These are phyloP conservation scores for Malus hybrid DNA, from an alignment of 331 rosid genomes.

Conservation along the genomic window DNA sequence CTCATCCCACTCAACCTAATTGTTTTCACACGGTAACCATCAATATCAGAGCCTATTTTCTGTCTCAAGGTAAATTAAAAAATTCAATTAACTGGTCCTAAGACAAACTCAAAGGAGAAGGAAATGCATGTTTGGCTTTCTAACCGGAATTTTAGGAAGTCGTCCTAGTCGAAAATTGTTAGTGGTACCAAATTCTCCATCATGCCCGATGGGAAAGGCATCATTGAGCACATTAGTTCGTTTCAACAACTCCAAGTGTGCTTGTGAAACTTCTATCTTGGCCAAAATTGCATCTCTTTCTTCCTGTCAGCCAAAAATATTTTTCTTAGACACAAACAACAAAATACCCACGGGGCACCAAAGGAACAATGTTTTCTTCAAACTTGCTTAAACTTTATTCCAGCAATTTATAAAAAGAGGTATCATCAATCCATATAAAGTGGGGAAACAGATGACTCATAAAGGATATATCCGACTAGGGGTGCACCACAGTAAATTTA, in stretches of 20 bases:
- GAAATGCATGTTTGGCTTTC: constrained; percentile 22
- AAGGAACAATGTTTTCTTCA: background rate
- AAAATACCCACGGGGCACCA: background rate
- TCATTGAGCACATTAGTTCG: constrained; percentile 89
- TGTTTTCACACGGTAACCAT: constrained; percentile 20
- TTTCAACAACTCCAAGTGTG: constrained; percentile 87
- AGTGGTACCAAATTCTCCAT: constrained; percentile 93
- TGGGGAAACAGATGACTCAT: background rate
- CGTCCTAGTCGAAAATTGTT: constrained; percentile 97
- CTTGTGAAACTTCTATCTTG: constrained; percentile 94
- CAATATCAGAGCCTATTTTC: constrained; percentile 1
- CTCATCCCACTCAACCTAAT: constrained; percentile 96
- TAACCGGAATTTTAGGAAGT: constrained; percentile 88
- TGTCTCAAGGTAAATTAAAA: background rate
- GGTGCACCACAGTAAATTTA: background rate
- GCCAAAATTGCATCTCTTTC: constrained; percentile 92
- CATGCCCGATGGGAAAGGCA: constrained; percentile 92
- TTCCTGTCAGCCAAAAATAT: constrained; percentile 56
- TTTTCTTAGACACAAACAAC: constrained; percentile 3
- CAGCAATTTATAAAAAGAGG: background rate
- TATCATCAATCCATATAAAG: background rate
- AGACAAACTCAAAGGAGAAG: constrained; percentile 6
- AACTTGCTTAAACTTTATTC: background rate
- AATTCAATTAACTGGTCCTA: background rate
- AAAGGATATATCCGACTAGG: background rate